Base-by-base conservation (phyloP, 2,329 filamentous ascomycete species). In the Penicillium brevicompactum region DNA sequence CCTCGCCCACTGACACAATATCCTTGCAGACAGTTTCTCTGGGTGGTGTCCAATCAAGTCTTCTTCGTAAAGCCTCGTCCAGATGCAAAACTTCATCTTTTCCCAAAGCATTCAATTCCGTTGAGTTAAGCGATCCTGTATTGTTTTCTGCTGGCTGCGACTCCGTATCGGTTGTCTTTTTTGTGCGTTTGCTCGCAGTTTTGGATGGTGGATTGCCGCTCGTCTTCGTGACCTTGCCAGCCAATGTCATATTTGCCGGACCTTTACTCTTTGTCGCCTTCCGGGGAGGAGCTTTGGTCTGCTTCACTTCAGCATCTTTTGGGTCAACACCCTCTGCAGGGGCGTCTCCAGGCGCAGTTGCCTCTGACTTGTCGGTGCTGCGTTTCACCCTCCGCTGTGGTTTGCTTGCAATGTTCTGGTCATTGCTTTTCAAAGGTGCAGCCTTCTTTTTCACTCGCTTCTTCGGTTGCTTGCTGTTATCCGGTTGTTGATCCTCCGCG, bases 41-140 rank as follows among this genome's bases (percentile, higher is more conserved):
- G 4, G 85, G 82, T 2, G 88, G 89, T 1, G 89, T 92, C 89
- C 89, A 92, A 55, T 87, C 80, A 13, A 74, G 66, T 56, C 85
- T 80, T 56, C 88, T 79, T 44, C 74, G 76, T 24, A 82, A 69
- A 7, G 87, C 88, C 44, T 68, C 58, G 58, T 72, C 73, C 22
- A 76, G 51, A n/a, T 72, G 64, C 24, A 76, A 49, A 5, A 60
- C 43, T 32, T 62, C 56, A 54, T 65, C 53, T 27, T 59, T 44
- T 49, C 61, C 55, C 56, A 55, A 57, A 50, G 67, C 62, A 45
- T 67, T 48, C 16, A 47, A 21, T 18, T 49, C 51, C 31, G 60
- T 60, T 11, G 42, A 24, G 14, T 46, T 27, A 30, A 47, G 40
- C 16, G 38, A 32, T 30, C 42, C 44, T n/a, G 44, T 31, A 1